Base-by-base conservation (phyloP, 768 basidiomycete species). In the Russula compacta region DNA sequence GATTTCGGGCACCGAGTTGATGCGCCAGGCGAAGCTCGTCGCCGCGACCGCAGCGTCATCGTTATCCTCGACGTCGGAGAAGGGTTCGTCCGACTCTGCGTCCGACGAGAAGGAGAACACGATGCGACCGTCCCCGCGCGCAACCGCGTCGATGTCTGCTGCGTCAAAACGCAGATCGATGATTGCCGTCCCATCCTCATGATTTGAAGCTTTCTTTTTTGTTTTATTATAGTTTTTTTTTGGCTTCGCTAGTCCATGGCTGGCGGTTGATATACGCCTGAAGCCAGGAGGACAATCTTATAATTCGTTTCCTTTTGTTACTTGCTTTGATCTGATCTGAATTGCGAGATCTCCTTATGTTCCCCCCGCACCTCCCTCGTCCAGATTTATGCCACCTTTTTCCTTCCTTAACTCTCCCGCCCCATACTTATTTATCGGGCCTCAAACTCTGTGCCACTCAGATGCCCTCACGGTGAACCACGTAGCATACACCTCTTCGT, bases 21-120 rank as follows among this genome's bases (percentile, higher is more conserved):
- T 56, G 52, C 65, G 65, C 29, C 46, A 60, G 43, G 54, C 57
- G 19, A 60, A 60, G 53, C 57, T 55, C 6, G 48, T 58, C 2
- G 32, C 50, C n/a, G 60, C 52, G 6, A 40, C 29, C 9, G 15
- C 60, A n/a, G 2, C 32, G 11, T 32, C 43, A 38, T 62, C 61
- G 17, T 56, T 58, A 8, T 56, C 17, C 12, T 62, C 59, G 32
- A 60, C 58, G 29, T 48, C 52, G 47, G 35, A 53, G 17, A 43
- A 5, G 42, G 44, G 51, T 7, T 51, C 59, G 53, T 35, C 54
- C 7, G 44, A 44, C 32, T 62, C 61, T 12, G 44, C 44, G 12
- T 58, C 61, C 17, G 56, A 58, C 17, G 61, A 63, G 48, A 63
- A 63, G 40, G 61, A 63, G 40, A 63, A 63, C 35, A 58, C 46